Percentiles rank a stretch among this genome's conserved stretches.
phyloP scores from a whole-genome alignment of 768 basidiomycete genomes.

The Lactarius hatsudake region DNA sequence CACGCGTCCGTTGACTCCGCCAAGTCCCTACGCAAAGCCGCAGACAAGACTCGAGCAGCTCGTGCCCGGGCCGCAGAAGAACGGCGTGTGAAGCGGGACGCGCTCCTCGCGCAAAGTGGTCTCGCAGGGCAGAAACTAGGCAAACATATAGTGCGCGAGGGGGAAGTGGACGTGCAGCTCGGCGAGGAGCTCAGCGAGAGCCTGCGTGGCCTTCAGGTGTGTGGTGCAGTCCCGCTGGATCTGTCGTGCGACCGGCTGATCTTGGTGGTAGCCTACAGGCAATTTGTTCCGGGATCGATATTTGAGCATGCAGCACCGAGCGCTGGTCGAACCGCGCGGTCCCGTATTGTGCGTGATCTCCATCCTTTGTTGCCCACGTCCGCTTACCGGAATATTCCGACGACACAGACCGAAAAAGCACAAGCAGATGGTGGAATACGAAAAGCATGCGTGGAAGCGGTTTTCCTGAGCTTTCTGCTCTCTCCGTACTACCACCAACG shows the following conservation, averaged over 20 bases:
- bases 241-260: neutral
- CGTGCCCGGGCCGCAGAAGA: slow-evolving; percentile 40
- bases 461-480: slow-evolving; percentile 39
- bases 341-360: slow-evolving; percentile 59
- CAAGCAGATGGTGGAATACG: slow-evolving; percentile 60
- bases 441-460: slow-evolving; percentile 77
- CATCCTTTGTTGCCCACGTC: neutral
- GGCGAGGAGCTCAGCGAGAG: slow-evolving; percentile 89
- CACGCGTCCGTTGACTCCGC: slow-evolving; percentile 55
- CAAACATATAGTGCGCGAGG: slow-evolving; percentile 70
- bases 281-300: slow-evolving; percentile 91
- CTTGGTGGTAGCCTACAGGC: slow-evolving; percentile 70
- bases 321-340: slow-evolving; percentile 82
- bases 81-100: slow-evolving; percentile 43
- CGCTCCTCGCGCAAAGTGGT: slow-evolving; percentile 57
- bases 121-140: slow-evolving; percentile 75
- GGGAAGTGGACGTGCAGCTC: slow-evolving; percentile 77
- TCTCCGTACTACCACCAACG: neutral
- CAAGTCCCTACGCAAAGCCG: slow-evolving; percentile 48
- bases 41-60: slow-evolving; percentile 38
- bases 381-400: slow-evolving; percentile 12
- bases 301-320: slow-evolving; percentile 82
- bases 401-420: slow-evolving; percentile 49
- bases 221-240: slow-evolving; percentile 26
- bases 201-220: slow-evolving; percentile 77